Base-by-base conservation (phyloP, 139 green algal species). In the Auxenochlorella protothecoides region DNA sequence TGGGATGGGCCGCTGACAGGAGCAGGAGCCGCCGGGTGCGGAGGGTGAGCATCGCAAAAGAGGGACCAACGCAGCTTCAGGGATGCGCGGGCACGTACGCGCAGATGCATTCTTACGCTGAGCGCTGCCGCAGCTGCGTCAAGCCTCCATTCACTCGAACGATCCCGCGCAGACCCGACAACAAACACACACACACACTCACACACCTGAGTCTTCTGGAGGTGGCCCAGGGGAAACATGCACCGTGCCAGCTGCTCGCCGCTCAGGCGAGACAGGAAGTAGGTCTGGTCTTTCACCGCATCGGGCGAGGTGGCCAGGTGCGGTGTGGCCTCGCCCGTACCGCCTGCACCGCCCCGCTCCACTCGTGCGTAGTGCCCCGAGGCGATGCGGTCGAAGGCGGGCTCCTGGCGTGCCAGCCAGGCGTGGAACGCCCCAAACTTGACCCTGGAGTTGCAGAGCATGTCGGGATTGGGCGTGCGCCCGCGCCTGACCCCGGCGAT, bases 401-500 rank as follows among this genome's bases (percentile, higher is more conserved):
- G 59, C 57, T 52, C 64, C 12, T 73, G 63, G n/a, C 64, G 14
- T 8, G 11, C 2, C 44, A 98, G 74, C 70, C 89, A 83, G 68
- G 96, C 91, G 11, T 85, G 82, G 72, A 98, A 98, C 0, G 92
- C 92, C 6, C 94, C 93, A 80, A 97, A 95, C 79, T 96, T 96
- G 53, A 96, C 80, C 59, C 84, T 73, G 3, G 84, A 92, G 86
- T 99, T 99, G 88, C 95, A 99, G 4, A 97, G 81, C 53, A 99
- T 84, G 80, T 99, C 95, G 2, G 95, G 95, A 80, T 99, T 99
- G 56, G 95, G 95, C 5, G 95, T 99, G 62, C 89, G 83, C 3
- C 95, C 95, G 4, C 74, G 78, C 14, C 83, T 78, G 60, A 98
- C 94, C 74, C 97, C 88, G 0, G 51, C 57, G 51, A 98, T 84